phyloP scores from a whole-genome alignment of 2,329 filamentous ascomycete genomes.

The Scopulariopsis brevicaulis region DNA sequence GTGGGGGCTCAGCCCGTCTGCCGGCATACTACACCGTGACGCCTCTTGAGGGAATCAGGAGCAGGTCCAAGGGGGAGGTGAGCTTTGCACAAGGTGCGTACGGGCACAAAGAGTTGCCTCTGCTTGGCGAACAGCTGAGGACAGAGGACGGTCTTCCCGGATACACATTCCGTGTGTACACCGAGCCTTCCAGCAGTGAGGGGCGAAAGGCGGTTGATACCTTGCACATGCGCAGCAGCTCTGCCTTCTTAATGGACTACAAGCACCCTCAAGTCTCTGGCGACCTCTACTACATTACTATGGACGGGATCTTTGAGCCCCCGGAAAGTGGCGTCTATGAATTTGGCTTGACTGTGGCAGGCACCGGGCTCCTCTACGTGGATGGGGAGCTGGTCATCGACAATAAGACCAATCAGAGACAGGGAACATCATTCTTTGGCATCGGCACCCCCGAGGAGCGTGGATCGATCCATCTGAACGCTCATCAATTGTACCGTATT shows the following conservation, averaged over 20 bases:
- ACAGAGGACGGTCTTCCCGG: conserved; percentile 41
- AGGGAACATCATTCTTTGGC: conserved; percentile 55
- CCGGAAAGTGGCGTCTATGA: conserved; percentile 51
- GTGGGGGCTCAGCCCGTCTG: conserved; percentile 53
- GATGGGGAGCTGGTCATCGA: conserved; percentile 52
- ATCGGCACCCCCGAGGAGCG: conserved; percentile 54
- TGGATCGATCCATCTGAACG: conserved; percentile 27
- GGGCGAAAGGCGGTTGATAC: conserved; percentile 39
- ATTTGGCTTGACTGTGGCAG: conserved; percentile 54
- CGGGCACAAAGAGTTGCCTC: conserved; percentile 51
- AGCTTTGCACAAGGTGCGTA: conserved; percentile 50
- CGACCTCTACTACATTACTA: conserved; percentile 45
- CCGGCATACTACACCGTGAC: conserved; percentile 57
- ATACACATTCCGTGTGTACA: conserved; percentile 51
- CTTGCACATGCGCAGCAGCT: conserved; percentile 33
- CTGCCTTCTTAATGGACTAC: conserved; percentile 37
- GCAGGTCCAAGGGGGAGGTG: conserved; percentile 29
- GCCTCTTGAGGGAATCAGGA: conserved; percentile 58
- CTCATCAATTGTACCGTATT: no score
- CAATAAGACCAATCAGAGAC: conserved; percentile 51
- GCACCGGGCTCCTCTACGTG: conserved; percentile 52
- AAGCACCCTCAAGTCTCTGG: conserved; percentile 36
- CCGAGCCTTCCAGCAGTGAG: conserved; percentile 37
- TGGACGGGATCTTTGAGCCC: conserved; percentile 48
- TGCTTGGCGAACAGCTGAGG: conserved; percentile 40